phyloP scores from a whole-genome alignment of 2,329 filamentous ascomycete species.

The Xylaria digitata region DNA sequence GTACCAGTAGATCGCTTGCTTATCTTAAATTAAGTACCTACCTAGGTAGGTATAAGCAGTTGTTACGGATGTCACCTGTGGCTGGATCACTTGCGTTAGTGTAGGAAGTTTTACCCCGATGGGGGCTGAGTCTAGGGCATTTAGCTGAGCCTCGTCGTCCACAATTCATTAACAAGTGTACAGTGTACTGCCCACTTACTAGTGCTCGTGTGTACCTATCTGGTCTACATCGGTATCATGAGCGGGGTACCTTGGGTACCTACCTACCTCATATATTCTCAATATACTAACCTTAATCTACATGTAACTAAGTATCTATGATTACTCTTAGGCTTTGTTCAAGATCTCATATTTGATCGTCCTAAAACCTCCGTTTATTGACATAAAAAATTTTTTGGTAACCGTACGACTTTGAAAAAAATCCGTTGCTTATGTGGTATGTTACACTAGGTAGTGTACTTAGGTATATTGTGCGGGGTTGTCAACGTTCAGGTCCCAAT shows the following conservation, averaged over 20 bases:
- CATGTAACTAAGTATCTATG: no score
- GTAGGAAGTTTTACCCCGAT: constrained; percentile 8
- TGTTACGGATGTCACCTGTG: neutral
- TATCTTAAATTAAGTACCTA: neutral
- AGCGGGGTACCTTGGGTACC: neutral
- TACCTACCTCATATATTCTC: neutral
- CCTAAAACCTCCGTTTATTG: no score
- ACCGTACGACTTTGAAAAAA: no score
- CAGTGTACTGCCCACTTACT: neutral
- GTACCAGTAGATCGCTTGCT: no score
- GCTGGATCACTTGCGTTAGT: constrained; percentile 12
- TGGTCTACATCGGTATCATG: no score
- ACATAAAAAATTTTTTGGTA: no score
- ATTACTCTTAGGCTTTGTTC: no score
- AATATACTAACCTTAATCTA: neutral
- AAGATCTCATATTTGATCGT: no score
- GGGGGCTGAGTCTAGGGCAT: constrained; percentile 32
- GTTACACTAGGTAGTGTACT: neutral
- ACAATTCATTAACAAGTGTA: neutral
- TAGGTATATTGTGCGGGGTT: neutral
- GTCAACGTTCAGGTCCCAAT: neutral
- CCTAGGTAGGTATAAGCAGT: neutral
- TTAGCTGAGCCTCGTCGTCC: constrained; percentile 32
- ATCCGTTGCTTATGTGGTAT: no score
- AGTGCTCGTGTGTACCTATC: no score